Conservation (phyloP, 352 stramenopile genomes). For the Phytophthora melonis region DNA sequence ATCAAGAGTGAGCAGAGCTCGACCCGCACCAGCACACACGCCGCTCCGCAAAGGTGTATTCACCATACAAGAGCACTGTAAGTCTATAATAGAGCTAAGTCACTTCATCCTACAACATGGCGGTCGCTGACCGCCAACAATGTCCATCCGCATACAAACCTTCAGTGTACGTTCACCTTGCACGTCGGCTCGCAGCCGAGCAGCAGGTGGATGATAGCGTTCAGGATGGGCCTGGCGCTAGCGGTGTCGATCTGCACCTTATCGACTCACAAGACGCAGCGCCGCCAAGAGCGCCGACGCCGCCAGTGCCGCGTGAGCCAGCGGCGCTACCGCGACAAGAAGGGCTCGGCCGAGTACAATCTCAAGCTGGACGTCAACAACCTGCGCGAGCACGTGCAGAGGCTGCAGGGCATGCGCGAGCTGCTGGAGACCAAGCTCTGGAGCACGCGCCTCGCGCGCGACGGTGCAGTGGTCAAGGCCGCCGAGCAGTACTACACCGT, state of each 20-base stretch:
- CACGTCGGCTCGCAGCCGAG: not conserved
- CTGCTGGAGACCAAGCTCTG: slow-evolving; percentile 60
- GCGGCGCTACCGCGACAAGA: slow-evolving; percentile 75
- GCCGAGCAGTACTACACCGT: slow-evolving; percentile 74
- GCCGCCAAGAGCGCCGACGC: slow-evolving; percentile 52
- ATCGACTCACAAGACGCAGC: not conserved
- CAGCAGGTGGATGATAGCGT: too few relatives aligned
- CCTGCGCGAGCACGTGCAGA: slow-evolving; percentile 67
- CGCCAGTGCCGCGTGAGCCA: slow-evolving; percentile 76
- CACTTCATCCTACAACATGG: not conserved
- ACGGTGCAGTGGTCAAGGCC: slow-evolving; percentile 55
- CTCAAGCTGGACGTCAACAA: slow-evolving; percentile 72
- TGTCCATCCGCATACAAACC: not conserved
- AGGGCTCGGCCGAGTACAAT: slow-evolving; percentile 72
- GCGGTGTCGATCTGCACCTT: not conserved
- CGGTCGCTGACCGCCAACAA: not conserved
- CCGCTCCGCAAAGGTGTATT: not conserved
- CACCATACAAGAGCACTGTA: not conserved
- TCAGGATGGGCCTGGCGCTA: too few relatives aligned
- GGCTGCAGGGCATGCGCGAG: slow-evolving; percentile 47
- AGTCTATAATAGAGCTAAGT: not conserved
- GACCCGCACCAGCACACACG: not conserved
- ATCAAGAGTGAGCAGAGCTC: not conserved
- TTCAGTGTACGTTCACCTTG: not conserved
- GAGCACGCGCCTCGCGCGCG: slow-evolving; percentile 45